Conservation (phyloP, 1,284 basidiomycete species). For the Leccinum huronense region DNA sequence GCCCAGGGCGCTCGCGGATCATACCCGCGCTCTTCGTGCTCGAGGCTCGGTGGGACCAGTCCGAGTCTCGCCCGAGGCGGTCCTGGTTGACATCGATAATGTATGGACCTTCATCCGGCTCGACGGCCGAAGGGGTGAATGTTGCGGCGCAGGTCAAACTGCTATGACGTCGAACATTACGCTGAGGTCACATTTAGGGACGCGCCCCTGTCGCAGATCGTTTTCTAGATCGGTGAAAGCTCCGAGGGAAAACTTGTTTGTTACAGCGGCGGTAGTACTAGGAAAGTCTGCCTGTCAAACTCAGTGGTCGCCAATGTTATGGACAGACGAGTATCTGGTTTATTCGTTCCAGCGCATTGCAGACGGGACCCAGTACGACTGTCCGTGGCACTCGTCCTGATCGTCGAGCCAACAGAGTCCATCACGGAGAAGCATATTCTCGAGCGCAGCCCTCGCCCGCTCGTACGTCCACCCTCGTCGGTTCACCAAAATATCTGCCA, state of each 20-base stretch:
- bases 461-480: conserved; percentile 77
- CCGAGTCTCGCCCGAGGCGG: not conserved
- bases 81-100: conserved; percentile 36
- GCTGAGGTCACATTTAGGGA: not conserved
- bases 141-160: too few species aligned
- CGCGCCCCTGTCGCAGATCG: not conserved
- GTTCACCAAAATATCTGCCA: conserved; percentile 55
- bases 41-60: too few species aligned
- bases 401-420: conserved; percentile 95
- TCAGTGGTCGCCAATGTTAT: not conserved
- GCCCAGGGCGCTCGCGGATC: too few species aligned
- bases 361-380: conserved; percentile 81
- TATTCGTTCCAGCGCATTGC: conserved; percentile 77
- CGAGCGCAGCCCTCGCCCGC: conserved; percentile 74
- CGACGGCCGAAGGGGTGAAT: too few species aligned
- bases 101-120: too few species aligned
- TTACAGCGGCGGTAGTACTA: too few species aligned
- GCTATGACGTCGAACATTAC: not conserved
- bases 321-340: not conserved
- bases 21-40: too few species aligned
- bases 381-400: conserved; percentile 64
- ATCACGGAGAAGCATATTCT: conserved; percentile 88
- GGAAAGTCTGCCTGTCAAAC: not conserved
- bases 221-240: not conserved
- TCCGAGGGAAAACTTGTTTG: not conserved